Evolutionary conservation across 2,329 filamentous ascomycete genomes (phyloP).

Genomic region (Grosmannia huntii): DNA sequence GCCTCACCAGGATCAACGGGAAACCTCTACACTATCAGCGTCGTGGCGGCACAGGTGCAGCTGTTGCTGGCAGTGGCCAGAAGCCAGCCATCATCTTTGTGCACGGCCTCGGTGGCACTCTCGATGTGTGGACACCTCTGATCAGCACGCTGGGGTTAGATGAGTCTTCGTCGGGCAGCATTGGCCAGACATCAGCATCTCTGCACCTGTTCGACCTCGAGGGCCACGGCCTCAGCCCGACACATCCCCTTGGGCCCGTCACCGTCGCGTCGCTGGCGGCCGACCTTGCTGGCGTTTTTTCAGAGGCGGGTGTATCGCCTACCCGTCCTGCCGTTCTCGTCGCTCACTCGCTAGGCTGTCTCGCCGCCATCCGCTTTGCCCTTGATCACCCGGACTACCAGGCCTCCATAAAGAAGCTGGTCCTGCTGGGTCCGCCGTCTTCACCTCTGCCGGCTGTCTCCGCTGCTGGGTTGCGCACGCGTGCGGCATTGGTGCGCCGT

Average conservation of each 20-base stretch:
- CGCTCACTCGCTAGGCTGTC: neutral
- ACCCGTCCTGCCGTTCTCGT: neutral
- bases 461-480: neutral
- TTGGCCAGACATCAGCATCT: neutral
- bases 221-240: constrained; percentile 2
- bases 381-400: neutral
- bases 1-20: neutral
- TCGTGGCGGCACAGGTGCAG: neutral
- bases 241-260: neutral
- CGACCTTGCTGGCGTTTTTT: neutral
- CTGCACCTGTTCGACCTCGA: constrained; percentile 1
- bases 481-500: neutral
- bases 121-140: neutral
- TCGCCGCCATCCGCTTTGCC: neutral
- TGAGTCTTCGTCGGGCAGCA: neutral
- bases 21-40: neutral
- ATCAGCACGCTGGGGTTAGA: neutral
- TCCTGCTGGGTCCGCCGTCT: neutral
- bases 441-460: neutral
- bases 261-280: neutral
- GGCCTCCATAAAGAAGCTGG: neutral
- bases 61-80: no score
- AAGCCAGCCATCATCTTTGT: neutral
- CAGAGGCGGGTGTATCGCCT: neutral
- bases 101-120: neutral